Conservation (phyloP, 495 filamentous ascomycete genomes). For the Daldinia concentrica region DNA sequence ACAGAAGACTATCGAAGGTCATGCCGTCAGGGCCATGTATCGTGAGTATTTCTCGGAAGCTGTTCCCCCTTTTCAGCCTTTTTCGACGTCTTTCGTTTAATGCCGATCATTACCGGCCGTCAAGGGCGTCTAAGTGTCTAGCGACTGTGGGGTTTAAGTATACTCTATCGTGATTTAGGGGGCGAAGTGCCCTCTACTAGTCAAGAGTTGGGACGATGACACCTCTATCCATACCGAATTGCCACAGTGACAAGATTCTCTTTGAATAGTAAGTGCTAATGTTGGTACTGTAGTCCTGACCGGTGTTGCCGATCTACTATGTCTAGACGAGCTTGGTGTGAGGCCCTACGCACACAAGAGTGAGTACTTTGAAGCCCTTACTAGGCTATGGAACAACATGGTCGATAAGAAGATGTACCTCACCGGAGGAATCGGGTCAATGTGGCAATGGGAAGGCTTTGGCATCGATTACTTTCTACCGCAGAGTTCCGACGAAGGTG, state of each 20-base stretch:
- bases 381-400: conserved; percentile 66
- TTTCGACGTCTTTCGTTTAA: background rate
- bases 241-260: background rate
- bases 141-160: background rate
- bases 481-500: conserved; percentile 65
- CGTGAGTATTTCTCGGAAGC: conserved; percentile 28
- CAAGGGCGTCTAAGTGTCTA: background rate
- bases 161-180: background rate
- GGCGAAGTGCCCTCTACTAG: background rate
- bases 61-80: conserved; percentile 3
- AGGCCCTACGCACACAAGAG: conserved; percentile 42
- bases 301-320: conserved; percentile 52
- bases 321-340: conserved; percentile 42
- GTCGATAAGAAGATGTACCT: conserved; percentile 67
- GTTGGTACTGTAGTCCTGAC: conserved; percentile 40
- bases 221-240: background rate
- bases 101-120: background rate
- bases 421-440: conserved; percentile 68
- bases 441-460: conserved; percentile 70
- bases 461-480: conserved; percentile 67
- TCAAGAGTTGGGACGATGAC: background rate
- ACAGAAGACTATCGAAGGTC: conserved; percentile 65
- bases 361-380: conserved; percentile 49
- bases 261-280: conserved; percentile 14
- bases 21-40: conserved; percentile 70